phyloP scores from a whole-genome alignment of 2,329 filamentous ascomycete species.

The Pseudogymnoascus sp. region DNA sequence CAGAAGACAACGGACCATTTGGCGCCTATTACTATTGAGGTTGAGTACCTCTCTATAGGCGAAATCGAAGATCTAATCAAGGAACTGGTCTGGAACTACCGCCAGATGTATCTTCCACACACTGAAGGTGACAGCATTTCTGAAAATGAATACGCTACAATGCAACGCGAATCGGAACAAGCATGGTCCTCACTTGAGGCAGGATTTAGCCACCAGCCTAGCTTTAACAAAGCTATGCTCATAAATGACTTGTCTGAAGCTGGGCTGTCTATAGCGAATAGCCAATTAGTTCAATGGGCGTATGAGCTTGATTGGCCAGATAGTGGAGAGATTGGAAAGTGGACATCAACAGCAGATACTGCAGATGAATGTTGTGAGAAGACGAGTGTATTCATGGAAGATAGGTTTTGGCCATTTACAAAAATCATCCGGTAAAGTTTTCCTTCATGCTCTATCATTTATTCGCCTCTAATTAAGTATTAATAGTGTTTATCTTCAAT shows the following conservation, averaged over 20 bases:
- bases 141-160: slow-evolving; percentile 22
- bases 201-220: slow-evolving; percentile 25
- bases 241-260: slow-evolving; percentile 24
- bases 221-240: slow-evolving; percentile 19
- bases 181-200: slow-evolving; percentile 33
- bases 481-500: slow-evolving; percentile 25
- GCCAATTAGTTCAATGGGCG: slow-evolving; percentile 25
- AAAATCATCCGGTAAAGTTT: slow-evolving; percentile 28
- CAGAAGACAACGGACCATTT: slow-evolving; percentile 22
- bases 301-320: slow-evolving; percentile 27
- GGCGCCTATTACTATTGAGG: slow-evolving; percentile 26
- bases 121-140: slow-evolving; percentile 18
- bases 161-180: slow-evolving; percentile 29
- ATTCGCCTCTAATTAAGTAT: slow-evolving; percentile 9
- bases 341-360: slow-evolving; percentile 24
- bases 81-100: slow-evolving; percentile 28
- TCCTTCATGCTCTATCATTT: not conserved
- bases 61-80: slow-evolving; percentile 25
- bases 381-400: slow-evolving; percentile 27
- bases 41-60: slow-evolving; percentile 25
- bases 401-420: slow-evolving; percentile 30
- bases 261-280: slow-evolving; percentile 19
- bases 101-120: slow-evolving; percentile 23
- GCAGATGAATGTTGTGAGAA: slow-evolving; percentile 26
- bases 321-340: slow-evolving; percentile 20